phyloP scores from a whole-genome alignment of 2,329 filamentous ascomycete genomes.

The Claviceps sp. region DNA sequence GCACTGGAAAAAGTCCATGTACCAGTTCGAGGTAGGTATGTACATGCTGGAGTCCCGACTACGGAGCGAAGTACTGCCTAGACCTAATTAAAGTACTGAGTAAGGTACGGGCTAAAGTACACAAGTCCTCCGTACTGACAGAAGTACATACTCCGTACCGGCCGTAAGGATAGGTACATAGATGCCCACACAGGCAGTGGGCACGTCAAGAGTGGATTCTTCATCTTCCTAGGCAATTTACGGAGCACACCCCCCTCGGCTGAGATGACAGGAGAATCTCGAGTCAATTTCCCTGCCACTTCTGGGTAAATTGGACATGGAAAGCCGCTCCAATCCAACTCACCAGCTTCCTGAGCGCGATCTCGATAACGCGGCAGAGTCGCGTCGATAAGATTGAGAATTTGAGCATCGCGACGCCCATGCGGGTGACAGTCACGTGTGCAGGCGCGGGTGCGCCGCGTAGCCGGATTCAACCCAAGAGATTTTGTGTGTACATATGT shows the following conservation, averaged over 20 bases:
- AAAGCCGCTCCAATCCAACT: background rate
- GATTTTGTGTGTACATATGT: no score
- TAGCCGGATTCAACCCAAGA: no score
- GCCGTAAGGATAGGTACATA: background rate
- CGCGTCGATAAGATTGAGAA: background rate
- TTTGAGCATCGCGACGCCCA: background rate
- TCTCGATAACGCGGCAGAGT: background rate
- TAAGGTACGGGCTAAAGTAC: no score
- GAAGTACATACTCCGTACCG: no score
- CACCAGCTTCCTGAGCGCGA: background rate
- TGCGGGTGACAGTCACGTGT: background rate
- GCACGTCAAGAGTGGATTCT: background rate
- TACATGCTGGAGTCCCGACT: no score
- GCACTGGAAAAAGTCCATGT: no score
- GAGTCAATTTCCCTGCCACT: background rate
- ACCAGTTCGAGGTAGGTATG: no score
- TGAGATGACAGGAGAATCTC: background rate
- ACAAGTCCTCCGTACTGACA: no score
- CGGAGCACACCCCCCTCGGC: background rate
- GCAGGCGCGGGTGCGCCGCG: no score
- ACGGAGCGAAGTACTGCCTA: no score
- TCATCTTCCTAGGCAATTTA: constrained; percentile 1
- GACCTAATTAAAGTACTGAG: no score
- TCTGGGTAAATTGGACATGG: background rate
- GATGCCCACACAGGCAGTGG: background rate